Evolutionary conservation across 768 basidiomycete genomes (phyloP).

Genomic region (Cystofilobasidium bisporidii): DNA sequence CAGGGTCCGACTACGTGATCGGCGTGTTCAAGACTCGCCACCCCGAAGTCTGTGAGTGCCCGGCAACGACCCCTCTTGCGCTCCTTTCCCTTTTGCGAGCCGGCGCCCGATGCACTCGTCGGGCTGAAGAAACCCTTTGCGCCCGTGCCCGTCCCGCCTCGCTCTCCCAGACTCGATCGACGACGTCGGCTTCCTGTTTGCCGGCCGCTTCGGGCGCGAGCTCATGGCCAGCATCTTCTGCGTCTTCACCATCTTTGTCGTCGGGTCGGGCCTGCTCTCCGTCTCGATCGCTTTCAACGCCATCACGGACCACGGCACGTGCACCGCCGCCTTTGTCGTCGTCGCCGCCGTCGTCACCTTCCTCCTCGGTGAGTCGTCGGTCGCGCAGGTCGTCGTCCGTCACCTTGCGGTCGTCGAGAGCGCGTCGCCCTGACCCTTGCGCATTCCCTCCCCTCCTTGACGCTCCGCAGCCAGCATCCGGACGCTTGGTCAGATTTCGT

Average conservation of each 20-base stretch:
- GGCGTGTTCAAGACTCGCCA: background rate
- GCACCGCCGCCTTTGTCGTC: slow-evolving; percentile 39
- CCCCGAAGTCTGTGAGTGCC: background rate
- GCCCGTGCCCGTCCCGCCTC: background rate
- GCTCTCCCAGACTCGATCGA: background rate
- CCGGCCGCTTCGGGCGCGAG: background rate
- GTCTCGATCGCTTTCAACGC: slow-evolving; percentile 40
- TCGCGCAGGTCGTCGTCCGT: too few species aligned
- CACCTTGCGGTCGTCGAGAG: too few species aligned
- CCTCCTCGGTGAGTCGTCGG: slow-evolving; percentile 20
- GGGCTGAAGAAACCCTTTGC: too few species aligned
- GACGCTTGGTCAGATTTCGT: slow-evolving; percentile 36
- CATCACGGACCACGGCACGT: slow-evolving; percentile 38
- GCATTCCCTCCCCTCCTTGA: too few species aligned
- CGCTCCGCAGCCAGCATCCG: slow-evolving; percentile 32
- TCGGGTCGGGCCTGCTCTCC: slow-evolving; percentile 32
- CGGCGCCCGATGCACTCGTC: background rate
- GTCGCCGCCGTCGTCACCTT: slow-evolving; percentile 35
- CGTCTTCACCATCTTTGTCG: background rate
- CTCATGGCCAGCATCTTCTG: background rate
- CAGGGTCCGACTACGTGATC: background rate
- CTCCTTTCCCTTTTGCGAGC: background rate
- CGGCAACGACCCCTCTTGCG: too few species aligned
- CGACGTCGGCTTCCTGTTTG: slow-evolving; percentile 10
- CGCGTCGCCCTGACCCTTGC: too few species aligned